Percentiles rank a stretch among this genome's conserved stretches.
Conservation (phyloP, 768 basidiomycete species). For the Tulasnella calospora region DNA sequence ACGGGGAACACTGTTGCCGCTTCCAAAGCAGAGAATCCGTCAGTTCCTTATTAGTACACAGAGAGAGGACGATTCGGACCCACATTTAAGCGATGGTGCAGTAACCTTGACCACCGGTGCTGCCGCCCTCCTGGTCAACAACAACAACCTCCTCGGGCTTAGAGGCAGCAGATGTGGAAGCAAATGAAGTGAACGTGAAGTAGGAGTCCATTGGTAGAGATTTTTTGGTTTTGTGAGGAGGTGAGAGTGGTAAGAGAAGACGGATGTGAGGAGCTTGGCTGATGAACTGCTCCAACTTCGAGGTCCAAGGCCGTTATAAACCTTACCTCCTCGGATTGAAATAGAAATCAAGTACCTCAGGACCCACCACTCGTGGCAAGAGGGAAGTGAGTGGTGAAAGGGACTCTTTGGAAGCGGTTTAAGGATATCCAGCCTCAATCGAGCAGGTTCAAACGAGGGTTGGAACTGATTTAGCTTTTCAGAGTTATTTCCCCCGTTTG, state of each 20-base stretch:
- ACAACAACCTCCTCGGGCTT: background rate
- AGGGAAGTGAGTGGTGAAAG: no score
- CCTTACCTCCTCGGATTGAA: background rate
- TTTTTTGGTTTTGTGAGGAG: background rate
- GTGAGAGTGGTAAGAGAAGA: background rate
- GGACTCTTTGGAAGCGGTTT: no score
- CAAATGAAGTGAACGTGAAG: background rate
- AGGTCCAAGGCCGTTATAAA: background rate
- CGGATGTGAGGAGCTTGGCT: background rate
- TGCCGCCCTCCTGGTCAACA: background rate
- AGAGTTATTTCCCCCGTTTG: no score
- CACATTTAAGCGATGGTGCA: background rate
- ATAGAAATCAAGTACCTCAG: no score
- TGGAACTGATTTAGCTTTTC: no score
- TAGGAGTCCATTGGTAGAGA: background rate
- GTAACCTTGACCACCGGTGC: background rate
- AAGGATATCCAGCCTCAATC: no score
- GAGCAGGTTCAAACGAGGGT: no score
- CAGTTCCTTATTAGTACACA: no score
- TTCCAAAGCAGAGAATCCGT: background rate
- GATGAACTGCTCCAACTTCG: background rate
- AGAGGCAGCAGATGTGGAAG: background rate
- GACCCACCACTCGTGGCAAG: no score
- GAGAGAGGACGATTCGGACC: background rate
- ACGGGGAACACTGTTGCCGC: background rate